A percentile compares a stretch with the other conserved stretches of the same genome.
Conservation (phyloP, 116 monocot genomes). For the Posidonia oceanica region DNA sequence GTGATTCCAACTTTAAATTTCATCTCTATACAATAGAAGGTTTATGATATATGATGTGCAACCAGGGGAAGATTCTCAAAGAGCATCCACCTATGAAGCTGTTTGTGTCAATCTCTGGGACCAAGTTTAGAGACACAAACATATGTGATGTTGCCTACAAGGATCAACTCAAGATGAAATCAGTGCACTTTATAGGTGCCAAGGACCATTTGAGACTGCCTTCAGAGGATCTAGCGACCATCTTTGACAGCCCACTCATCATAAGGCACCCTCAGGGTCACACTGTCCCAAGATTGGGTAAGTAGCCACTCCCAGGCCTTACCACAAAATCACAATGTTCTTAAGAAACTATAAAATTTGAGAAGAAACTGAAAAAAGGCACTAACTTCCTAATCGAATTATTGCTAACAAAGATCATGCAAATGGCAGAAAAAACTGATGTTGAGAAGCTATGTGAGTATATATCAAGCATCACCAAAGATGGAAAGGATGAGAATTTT, state of each 20-base stretch:
- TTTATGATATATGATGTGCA: neutral
- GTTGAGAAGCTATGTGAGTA: neutral
- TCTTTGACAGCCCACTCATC: slow-evolving; percentile 39
- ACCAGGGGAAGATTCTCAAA: slow-evolving; percentile 48
- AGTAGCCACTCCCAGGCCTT: neutral
- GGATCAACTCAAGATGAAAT: slow-evolving; percentile 40
- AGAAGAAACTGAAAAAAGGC: neutral
- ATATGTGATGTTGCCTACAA: slow-evolving; percentile 53
- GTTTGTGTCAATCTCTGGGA: slow-evolving; percentile 50
- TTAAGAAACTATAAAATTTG: neutral
- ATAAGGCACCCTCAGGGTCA: slow-evolving; percentile 58
- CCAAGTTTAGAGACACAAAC: slow-evolving; percentile 51
- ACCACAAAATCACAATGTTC: too few relatives aligned
- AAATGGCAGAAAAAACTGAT: neutral
- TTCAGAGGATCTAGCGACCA: slow-evolving; percentile 38
- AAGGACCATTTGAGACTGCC: slow-evolving; percentile 57
- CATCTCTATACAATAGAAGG: too few relatives aligned
- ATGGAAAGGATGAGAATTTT: neutral
- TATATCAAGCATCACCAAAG: neutral
- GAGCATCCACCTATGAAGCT: slow-evolving; percentile 57
- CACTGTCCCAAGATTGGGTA: slow-evolving; percentile 64
- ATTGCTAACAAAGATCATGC: neutral
- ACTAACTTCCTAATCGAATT: neutral
- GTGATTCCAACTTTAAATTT: too few relatives aligned
- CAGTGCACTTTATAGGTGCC: slow-evolving; percentile 56